A percentile compares a stretch with the other conserved stretches of the same genome.
phyloP scores from a whole-genome alignment of 139 green algal species.

The Yamagishiella unicocca region DNA sequence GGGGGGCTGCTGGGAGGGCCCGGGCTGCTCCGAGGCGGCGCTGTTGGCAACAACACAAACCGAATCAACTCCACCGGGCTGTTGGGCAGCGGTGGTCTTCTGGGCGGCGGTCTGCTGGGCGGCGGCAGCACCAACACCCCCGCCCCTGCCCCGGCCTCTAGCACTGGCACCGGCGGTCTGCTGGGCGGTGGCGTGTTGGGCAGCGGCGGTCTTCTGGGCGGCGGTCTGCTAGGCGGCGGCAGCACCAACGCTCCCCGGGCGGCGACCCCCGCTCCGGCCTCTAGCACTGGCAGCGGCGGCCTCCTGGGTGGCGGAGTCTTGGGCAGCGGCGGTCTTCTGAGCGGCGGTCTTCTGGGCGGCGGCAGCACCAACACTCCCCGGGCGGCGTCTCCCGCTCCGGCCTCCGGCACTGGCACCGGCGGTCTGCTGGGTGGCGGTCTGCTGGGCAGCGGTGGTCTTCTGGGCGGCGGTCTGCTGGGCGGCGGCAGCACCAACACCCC shows the following conservation, averaged over 20 bases:
- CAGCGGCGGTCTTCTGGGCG: too few relatives aligned
- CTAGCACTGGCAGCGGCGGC: too few relatives aligned
- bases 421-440: slow-evolving; percentile 4
- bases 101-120: background rate
- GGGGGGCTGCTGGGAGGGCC: background rate
- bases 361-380: background rate
- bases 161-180: background rate
- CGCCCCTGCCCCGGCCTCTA: background rate
- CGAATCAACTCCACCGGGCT: background rate
- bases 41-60: background rate
- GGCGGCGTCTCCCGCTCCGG: background rate
- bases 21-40: background rate
- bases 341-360: background rate
- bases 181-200: slow-evolving; percentile 13
- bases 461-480: background rate
- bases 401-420: background rate
- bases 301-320: background rate
- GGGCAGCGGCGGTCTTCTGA: slow-evolving; percentile 1
- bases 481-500: background rate
- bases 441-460: background rate
- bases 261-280: background rate
- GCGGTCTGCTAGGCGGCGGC: background rate
- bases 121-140: background rate
- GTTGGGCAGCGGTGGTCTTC: background rate
- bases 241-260: background rate